phyloP scores from a whole-genome alignment of 2,329 filamentous ascomycete species.

The Ilyonectria robusta region DNA sequence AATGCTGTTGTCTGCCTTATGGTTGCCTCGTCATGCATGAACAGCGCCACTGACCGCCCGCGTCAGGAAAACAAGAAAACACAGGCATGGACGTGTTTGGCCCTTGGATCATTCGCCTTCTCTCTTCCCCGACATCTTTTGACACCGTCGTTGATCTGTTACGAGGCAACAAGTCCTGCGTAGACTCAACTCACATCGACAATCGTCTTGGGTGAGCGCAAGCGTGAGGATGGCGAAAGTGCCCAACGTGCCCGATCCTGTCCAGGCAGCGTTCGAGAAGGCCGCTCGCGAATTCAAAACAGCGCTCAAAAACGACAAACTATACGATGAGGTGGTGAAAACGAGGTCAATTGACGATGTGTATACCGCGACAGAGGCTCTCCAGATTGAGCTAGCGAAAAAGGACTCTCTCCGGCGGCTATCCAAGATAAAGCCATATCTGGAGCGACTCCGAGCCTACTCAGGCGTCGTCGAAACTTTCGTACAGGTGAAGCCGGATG shows the following conservation, averaged over 20 bases:
- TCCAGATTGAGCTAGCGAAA: background rate
- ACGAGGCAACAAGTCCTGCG: too few species aligned
- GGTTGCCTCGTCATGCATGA: background rate
- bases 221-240: background rate
- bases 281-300: background rate
- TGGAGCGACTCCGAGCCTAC: background rate
- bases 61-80: too few species aligned
- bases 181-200: background rate
- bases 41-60: too few species aligned
- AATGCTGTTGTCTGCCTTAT: background rate
- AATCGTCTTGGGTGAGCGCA: background rate
- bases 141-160: too few species aligned
- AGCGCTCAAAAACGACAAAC: background rate
- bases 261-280: background rate
- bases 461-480: background rate
- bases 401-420: background rate
- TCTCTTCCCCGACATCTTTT: too few species aligned
- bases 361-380: background rate
- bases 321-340: background rate
- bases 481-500: constrained; percentile 11
- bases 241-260: background rate
- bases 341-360: background rate
- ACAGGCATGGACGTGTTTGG: too few species aligned
- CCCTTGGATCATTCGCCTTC: too few species aligned
- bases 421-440: background rate